These are phyloP conservation scores for Melanogaster broomeanus DNA, from an alignment of 768 basidiomycete species.

Conservation along the genomic window DNA sequence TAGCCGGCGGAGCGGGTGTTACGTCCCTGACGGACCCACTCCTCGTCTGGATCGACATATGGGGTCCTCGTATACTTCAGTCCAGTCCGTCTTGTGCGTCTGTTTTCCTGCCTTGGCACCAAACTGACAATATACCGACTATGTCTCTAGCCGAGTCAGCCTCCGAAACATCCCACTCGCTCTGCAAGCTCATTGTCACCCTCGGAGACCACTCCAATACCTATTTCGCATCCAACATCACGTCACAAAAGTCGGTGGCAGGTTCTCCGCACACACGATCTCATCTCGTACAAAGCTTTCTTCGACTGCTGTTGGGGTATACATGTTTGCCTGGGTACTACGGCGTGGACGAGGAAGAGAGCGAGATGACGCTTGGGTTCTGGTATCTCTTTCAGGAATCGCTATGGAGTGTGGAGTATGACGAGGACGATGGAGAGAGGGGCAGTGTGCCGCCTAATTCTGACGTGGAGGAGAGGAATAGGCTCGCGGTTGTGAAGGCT, in stretches of 20 bases:
- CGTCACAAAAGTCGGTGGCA: conserved; percentile 42
- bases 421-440: conserved; percentile 35
- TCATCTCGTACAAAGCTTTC: conserved; percentile 66
- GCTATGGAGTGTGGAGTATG: conserved; percentile 68
- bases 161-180: conserved; percentile 61
- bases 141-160: conserved; percentile 28
- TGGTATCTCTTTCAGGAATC: conserved; percentile 93
- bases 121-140: conserved; percentile 7
- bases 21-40: conserved; percentile 83
- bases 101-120: background rate
- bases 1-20: conserved; percentile 68
- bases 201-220: conserved; percentile 84
- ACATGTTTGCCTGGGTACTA: conserved; percentile 77
- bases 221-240: conserved; percentile 73
- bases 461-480: conserved; percentile 36
- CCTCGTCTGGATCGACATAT: conserved; percentile 69
- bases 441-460: conserved; percentile 15
- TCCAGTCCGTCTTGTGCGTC: conserved; percentile 38
- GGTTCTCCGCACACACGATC: conserved; percentile 42
- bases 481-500: conserved; percentile 60
- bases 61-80: conserved; percentile 50
- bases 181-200: conserved; percentile 80
- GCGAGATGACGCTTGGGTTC: conserved; percentile 83
- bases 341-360: conserved; percentile 84
- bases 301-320: conserved; percentile 70